Conservation (phyloP, 2,329 filamentous ascomycete species). For the Colletotrichum shisoi region DNA sequence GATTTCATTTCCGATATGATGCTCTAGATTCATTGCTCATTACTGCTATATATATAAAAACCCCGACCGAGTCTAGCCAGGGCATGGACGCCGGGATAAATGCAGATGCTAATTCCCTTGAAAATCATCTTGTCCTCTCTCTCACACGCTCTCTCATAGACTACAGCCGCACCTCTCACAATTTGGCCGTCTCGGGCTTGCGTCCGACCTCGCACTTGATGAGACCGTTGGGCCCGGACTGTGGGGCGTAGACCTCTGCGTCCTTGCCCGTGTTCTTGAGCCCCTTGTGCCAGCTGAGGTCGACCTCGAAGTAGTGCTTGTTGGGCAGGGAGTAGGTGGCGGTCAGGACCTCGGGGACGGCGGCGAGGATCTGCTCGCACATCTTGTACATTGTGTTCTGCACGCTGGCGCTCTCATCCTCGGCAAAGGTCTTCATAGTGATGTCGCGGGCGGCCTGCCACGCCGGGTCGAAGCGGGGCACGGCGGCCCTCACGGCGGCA, state of each 20-base stretch:
- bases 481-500: conserved; percentile 70
- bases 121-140: not conserved
- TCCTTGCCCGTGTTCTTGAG: conserved; percentile 94
- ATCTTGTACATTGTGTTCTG: conserved; percentile 99
- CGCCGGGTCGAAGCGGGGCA: conserved; percentile 76
- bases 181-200: conserved; percentile 40
- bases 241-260: conserved; percentile 93
- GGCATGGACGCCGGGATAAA: conserved; percentile 29
- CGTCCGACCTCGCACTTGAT: conserved; percentile 91
- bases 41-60: conserved; percentile 27
- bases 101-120: conserved; percentile 14
- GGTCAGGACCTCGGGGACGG: conserved; percentile 72
- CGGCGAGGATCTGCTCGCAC: conserved; percentile 83
- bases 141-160: no score
- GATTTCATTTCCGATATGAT: not conserved
- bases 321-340: conserved; percentile 90
- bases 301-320: conserved; percentile 99
- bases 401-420: conserved; percentile 89
- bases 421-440: conserved; percentile 90
- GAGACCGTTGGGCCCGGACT: conserved; percentile 90
- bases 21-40: conserved; percentile 35
- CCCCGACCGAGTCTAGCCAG: conserved; percentile 7
- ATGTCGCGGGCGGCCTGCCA: conserved; percentile 81
- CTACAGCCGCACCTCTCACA: conserved; percentile 3
- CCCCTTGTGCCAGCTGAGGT: conserved; percentile 95